Evolutionary conservation across 192 early-diverging fungal species (phyloP), one percentile per base, ranked within the genome.

Genomic region (Martensiomyces pterosporus): DNA sequence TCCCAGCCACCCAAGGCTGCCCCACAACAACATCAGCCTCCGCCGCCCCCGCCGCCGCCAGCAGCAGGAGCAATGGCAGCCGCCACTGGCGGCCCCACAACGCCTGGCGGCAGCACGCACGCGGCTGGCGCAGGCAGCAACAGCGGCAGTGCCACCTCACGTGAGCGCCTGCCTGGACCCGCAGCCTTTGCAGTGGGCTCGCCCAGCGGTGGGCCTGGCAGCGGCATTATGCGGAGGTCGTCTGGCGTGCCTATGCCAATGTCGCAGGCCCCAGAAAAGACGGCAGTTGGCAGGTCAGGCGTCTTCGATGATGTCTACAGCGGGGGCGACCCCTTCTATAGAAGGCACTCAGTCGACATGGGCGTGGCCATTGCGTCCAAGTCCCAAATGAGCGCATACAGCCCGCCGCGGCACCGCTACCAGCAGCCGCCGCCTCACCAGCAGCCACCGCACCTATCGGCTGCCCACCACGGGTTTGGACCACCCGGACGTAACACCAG

Each of bases 281-380:
- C 68, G 0, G 57, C 60, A 1, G 61, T 72, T 9, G 57, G 68
- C 10, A 51, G 68, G 27, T 64, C 68, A 0, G 57, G 60, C 33
- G 68, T 71, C 4, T 60, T 64, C 50, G 59, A 55, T 39, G 57
- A 60, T 18, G 24, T 46, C 16, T 57, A 58, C 35, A 52, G 52
- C 17, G 24, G 7, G 21, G 38, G 21, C 36, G 63, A 57, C 47
- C 46, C 38, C 21, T 66, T 47, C 41, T 61, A 72, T 29, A 56
- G 62, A 33, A 47, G 69, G 17, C 69, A 72, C 42, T 72, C 69
- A 38, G 33, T 65, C 14, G 69, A 72, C 33, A 72, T 72, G 61
- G 68, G 61, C 2, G 37, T 54, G 24, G 33, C 48, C 8, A 52
- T 52, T n/a, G 29, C 25, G 1, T 5, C 29, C 29, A 35, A 15